Base-by-base conservation (phyloP, 305 asterid genomes). In the Andrographis paniculata region DNA sequence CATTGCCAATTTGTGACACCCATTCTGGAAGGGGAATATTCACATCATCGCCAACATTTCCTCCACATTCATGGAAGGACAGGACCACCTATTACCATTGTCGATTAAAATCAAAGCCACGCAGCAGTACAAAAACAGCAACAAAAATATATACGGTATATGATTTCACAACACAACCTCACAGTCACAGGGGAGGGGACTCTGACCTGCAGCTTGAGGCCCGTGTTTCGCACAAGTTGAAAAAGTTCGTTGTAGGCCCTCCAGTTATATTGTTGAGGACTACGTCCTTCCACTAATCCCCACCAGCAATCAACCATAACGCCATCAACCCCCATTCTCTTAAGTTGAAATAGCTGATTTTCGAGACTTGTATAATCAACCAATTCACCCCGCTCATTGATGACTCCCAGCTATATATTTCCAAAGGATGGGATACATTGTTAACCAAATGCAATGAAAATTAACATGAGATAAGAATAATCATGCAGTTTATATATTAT, bases 281-380 rank as follows among this genome's bases (percentile, higher is more conserved):
- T 77, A 68, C 71, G 80, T 9, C 85, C 87, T 75, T 85, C 95
- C 47, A 85, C 95, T 36, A 82, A 63, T 38, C 97, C 97, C 97
- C 95, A 89, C 97, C 97, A 89, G 74, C 97, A 89, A 65, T 89
- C 93, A 55, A 85, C 91, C 78, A 71, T 66, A 46, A 88, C 67
- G 24, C 95, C 95, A 63, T 88, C 94, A 42, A 85, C 70, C 27
- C 73, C 76, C 10, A 72, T 30, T 45, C 91, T 77, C 69, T 82
- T 85, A 75, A 85, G 69, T 58, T 70, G 52, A 65, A 79, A 78
- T 56, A 89, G 69, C 65, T 85, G 93, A 71, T 75, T 76, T 70
- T 69, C 69, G 27, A 89, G 71, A 62, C 91, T 87, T 44, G 82
- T 91, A 20, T 79, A 85, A 74, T 85, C 94, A 64, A 71, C 75